Percentiles rank a stretch among this genome's conserved stretches.
phyloP scores from a whole-genome alignment of 768 basidiomycete genomes.

The Leccinum fibrillosum region DNA sequence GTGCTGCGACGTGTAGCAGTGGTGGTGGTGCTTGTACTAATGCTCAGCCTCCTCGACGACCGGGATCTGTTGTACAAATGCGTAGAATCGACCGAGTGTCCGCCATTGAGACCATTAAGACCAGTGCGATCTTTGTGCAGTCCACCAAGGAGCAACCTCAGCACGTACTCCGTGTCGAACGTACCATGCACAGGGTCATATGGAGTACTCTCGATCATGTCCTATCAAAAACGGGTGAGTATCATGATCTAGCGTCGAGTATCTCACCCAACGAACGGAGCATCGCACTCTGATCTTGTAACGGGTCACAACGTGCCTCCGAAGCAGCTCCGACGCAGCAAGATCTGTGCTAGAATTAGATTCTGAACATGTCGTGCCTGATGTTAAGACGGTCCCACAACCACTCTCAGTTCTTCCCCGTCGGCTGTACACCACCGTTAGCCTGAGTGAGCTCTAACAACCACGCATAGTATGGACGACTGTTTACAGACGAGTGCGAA shows the following conservation, averaged over 20 bases:
- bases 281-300: conserved; percentile 30
- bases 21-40: neutral
- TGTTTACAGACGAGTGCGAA: too few species aligned
- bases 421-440: conserved; percentile 19
- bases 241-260: neutral
- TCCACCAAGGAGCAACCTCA: conserved; percentile 32
- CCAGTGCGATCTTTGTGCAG: conserved; percentile 12
- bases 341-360: conserved; percentile 41
- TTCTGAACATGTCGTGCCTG: conserved; percentile 36
- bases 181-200: conserved; percentile 29
- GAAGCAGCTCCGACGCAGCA: conserved; percentile 37
- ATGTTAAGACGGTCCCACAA: conserved; percentile 36
- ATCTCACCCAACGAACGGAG: neutral
- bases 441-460: neutral
- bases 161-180: conserved; percentile 34
- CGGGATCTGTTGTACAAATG: neutral
- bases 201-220: conserved; percentile 47
- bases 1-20: too few species aligned
- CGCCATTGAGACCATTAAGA: conserved; percentile 6
- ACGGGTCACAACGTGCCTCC: conserved; percentile 29
- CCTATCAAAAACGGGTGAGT: conserved; percentile 19
- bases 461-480: neutral
- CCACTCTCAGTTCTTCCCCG: conserved; percentile 24
- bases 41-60: conserved; percentile 3
- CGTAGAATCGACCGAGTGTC: neutral